phyloP scores from a whole-genome alignment of 2,329 filamentous ascomycete species.

The Colletotrichum theobromicola region DNA sequence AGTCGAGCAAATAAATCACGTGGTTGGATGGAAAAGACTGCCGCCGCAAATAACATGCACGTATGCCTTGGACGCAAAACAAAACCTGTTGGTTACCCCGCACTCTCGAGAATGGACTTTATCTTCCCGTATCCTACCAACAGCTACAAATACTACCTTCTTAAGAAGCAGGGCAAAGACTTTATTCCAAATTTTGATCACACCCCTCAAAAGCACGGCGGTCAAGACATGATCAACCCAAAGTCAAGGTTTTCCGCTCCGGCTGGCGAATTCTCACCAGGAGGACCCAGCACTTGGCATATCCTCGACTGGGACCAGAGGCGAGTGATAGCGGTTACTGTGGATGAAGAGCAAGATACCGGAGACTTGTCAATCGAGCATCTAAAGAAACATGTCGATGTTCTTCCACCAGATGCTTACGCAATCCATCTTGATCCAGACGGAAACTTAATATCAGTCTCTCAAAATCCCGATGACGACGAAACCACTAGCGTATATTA shows the following conservation, averaged over 20 bases:
- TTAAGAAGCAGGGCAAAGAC: too few species aligned
- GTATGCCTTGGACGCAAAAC: too few species aligned
- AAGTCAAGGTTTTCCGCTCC: background rate
- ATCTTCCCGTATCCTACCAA: too few species aligned
- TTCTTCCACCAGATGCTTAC: constrained; percentile 23
- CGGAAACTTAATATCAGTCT: constrained; percentile 27
- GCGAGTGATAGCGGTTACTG: constrained; percentile 31
- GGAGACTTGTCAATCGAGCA: constrained; percentile 28
- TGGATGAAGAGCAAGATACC: constrained; percentile 29
- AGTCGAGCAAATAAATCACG: too few species aligned
- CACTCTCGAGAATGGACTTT: too few species aligned
- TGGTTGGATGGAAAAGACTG: too few species aligned
- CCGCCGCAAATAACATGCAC: too few species aligned
- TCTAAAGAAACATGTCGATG: constrained; percentile 26
- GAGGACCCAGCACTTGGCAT: constrained; percentile 31
- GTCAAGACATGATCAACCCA: background rate
- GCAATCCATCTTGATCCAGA: constrained; percentile 26
- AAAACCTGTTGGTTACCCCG: too few species aligned
- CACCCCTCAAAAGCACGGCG: too few species aligned
- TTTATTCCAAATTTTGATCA: too few species aligned
- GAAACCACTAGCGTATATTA: constrained; percentile 28
- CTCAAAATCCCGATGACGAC: constrained; percentile 31
- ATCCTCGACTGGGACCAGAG: constrained; percentile 32
- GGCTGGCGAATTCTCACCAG: background rate
- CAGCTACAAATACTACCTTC: too few species aligned